These are phyloP conservation scores for Rhizopogon hawkerae DNA, from an alignment of 1,284 basidiomycete species.

Conservation along the genomic window DNA sequence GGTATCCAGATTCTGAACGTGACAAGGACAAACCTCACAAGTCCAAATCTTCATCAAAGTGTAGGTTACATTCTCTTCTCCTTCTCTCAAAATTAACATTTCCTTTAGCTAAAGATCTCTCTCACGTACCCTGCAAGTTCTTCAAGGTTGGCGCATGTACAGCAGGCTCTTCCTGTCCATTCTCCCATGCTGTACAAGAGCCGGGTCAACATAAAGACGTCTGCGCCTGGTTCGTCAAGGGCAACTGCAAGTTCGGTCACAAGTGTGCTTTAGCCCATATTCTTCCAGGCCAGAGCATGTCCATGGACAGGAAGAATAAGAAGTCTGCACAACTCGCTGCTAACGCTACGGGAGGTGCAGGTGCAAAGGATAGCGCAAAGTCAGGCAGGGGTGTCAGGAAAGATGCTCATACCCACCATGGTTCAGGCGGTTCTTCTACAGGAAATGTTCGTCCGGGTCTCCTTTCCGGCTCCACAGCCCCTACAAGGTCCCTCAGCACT, in stretches of 20 bases:
- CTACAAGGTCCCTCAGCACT: constrained; percentile 36
- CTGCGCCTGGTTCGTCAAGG: constrained; percentile 92
- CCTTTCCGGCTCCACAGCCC: constrained; percentile 45
- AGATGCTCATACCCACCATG: constrained; percentile 20
- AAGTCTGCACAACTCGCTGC: constrained; percentile 80
- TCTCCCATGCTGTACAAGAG: constrained; percentile 69
- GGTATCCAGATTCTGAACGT: constrained; percentile 12
- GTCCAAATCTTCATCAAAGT: constrained; percentile 23
- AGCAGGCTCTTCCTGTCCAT: constrained; percentile 90
- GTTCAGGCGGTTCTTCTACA: constrained; percentile 10
- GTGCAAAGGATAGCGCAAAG: constrained; percentile 30
- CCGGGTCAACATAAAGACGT: constrained; percentile 82
- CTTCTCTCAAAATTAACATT: background rate
- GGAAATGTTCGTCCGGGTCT: constrained; percentile 35
- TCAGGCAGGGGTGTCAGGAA: constrained; percentile 27
- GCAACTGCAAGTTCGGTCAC: constrained; percentile 97
- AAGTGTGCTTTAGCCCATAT: constrained; percentile 94
- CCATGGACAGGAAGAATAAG: constrained; percentile 98
- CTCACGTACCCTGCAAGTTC: constrained; percentile 98
- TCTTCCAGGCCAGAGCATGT: constrained; percentile 87
- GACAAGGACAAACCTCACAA: constrained; percentile 15
- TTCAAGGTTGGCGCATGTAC: constrained; percentile 91
- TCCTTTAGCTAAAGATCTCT: constrained; percentile 71
- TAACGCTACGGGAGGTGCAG: constrained; percentile 31
- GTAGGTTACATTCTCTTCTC: constrained; percentile 12